Evolutionary conservation across 257 asterid species (phyloP), one percentile per base, ranked within the genome.

Genomic region (Cynanchum wilfordii): DNA sequence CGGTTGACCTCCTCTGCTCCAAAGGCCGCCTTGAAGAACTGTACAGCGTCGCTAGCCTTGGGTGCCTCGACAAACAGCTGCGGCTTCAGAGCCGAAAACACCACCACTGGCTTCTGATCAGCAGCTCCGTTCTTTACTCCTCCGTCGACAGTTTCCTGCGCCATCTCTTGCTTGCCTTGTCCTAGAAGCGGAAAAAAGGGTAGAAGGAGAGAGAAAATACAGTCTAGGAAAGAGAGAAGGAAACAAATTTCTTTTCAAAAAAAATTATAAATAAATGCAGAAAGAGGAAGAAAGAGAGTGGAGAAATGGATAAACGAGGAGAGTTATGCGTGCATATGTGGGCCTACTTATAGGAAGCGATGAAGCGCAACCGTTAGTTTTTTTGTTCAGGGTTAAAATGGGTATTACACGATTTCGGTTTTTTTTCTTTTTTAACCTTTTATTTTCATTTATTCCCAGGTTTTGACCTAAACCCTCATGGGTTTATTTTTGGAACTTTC

Each of bases 1-100:
- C 99, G 97, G 79, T 72, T 76, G 42, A 88, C 80, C 80, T 91
- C 99, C 87, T 87, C 96, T 36, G 97, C 96, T 20, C 97, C 97
- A 30, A 94, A 94, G 22, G 97, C 99, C 54, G 77, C 74, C 84
- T 91, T 94, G 86, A 80, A 91, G 82, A 94, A 91, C 86, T 58
- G 71, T 25, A 91, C 89, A 66, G 97, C 97, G 40, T 91, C 97
- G 78, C 36, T 84, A 0, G 89, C 96, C 76, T 86, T 88, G 9
- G 91, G 84, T 0, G 89, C 91, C 57, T 86, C 95, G 3, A 94
- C 87, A 60, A 80, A 90, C 49, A 93, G 79, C 86, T 84, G 83
- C 17, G 97, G 92, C 86, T 90, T 90, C 70, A 77, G 58, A 69
- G 86, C 81, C 67, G 85, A 24, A 73, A 86, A 89, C 1, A 55